These are phyloP conservation scores for Dactylellina sp. DNA, from an alignment of 2,329 filamentous ascomycete species.

Conservation along the genomic window DNA sequence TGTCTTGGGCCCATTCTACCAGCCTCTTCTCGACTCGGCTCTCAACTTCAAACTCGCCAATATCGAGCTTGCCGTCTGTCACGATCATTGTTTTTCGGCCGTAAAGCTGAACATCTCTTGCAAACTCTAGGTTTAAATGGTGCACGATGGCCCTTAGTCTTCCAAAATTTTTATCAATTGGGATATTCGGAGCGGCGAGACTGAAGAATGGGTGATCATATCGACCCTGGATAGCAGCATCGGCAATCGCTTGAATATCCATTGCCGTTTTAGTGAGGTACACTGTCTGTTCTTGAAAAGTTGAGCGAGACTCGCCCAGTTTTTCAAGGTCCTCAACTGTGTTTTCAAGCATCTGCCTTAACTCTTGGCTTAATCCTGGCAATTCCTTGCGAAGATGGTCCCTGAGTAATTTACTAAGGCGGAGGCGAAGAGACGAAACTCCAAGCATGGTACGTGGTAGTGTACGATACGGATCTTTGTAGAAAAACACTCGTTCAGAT, in stretches of 20 bases:
- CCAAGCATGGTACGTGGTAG: conserved; percentile 27
- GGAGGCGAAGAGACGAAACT: conserved; percentile 13
- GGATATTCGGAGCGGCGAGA: conserved; percentile 21
- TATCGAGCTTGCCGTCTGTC: conserved; percentile 24
- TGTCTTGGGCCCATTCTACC: conserved; percentile 20
- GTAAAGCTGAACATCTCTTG: conserved; percentile 59
- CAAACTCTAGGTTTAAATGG: conserved; percentile 62
- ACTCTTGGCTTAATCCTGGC: conserved; percentile 34
- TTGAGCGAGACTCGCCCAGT: conserved; percentile 52
- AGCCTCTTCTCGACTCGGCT: conserved; percentile 30
- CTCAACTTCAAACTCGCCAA: conserved; percentile 41
- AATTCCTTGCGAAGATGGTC: conserved; percentile 32
- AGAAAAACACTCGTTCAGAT: conserved; percentile 46
- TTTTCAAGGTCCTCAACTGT: conserved; percentile 33
- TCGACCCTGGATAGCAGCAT: conserved; percentile 60
- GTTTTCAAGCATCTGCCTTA: conserved; percentile 19
- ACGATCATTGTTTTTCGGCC: conserved; percentile 58
- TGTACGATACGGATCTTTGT: conserved; percentile 36
- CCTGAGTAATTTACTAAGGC: conserved; percentile 22
- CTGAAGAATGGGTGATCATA: conserved; percentile 37
- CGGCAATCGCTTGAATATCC: conserved; percentile 61
- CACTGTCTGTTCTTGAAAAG: conserved; percentile 59
- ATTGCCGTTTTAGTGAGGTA: conserved; percentile 61
- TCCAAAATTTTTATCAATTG: conserved; percentile 15
- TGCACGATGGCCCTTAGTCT: conserved; percentile 60